phyloP scores from a whole-genome alignment of 2,329 filamentous ascomycete genomes.

The Madurella fahalii region DNA sequence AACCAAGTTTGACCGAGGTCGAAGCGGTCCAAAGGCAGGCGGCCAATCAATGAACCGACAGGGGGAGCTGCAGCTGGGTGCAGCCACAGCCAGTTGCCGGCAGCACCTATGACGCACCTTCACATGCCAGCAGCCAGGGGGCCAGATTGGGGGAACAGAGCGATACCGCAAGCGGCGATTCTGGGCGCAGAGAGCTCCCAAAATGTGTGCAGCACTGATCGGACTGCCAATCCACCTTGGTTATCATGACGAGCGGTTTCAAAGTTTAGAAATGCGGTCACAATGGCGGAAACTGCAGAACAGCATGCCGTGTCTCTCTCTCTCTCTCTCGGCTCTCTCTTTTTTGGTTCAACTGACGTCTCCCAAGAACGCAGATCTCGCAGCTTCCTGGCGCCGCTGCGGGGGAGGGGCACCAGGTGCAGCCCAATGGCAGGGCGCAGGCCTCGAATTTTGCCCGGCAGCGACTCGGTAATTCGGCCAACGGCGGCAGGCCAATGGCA shows the following conservation, averaged over 20 bases:
- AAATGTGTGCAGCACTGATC: too few relatives aligned
- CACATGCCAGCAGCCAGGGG: slow-evolving; percentile 9
- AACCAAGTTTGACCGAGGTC: slow-evolving; percentile 18
- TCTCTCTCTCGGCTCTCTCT: background rate
- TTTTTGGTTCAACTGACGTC: slow-evolving; percentile 1
- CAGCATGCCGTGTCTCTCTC: background rate
- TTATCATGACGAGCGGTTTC: too few relatives aligned
- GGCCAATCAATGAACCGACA: slow-evolving; percentile 12
- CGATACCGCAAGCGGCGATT: too few relatives aligned
- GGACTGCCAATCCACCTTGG: too few relatives aligned
- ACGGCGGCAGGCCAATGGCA: slow-evolving; percentile 34
- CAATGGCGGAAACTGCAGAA: too few relatives aligned
- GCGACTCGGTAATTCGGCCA: slow-evolving; percentile 44
- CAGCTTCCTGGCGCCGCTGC: slow-evolving; percentile 6
- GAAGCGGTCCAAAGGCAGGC: slow-evolving; percentile 11
- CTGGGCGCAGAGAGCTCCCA: too few relatives aligned
- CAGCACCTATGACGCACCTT: slow-evolving; percentile 14
- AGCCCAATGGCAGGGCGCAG: slow-evolving; percentile 5
- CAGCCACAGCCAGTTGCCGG: background rate
- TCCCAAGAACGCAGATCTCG: slow-evolving; percentile 12
- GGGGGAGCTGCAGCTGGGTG: slow-evolving; percentile 2
- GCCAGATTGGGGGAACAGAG: too few relatives aligned
- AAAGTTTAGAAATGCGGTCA: too few relatives aligned
- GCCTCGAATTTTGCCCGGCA: slow-evolving; percentile 14
- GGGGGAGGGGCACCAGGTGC: slow-evolving; percentile 20